Evolutionary conservation across 202 grass and related monocot species (phyloP), one percentile per base, ranked within the genome.

Genomic region (Panicum hallii): DNA sequence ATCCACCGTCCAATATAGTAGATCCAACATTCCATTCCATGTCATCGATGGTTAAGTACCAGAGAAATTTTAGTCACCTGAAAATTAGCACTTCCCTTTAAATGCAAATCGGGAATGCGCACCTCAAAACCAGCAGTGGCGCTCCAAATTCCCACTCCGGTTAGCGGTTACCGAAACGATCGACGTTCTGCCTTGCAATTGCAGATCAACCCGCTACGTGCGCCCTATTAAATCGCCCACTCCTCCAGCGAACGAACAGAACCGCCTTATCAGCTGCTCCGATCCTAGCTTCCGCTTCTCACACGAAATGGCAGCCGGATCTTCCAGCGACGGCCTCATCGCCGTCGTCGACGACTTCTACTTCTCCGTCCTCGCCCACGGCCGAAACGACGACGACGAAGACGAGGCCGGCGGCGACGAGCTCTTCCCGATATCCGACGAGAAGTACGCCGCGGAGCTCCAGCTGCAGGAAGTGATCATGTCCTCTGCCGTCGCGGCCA

Each of bases 401-500:
- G 78, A 41, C 66, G 86, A 77, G 61, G 40, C 50, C 16, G 63
- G 6, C 41, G 82, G 82, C 32, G 82, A 72, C 20, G 88, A 88
- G 22, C 75, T 93, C 19, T 88, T 91, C 64, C 91, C 91, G 38
- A 97, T 93, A 49, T 90, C 89, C 1, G 91, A 93, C 70, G 91
- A 97, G 71, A 93, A 91, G 73, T 91, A 94, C 67, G 87, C 91
- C 56, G 5, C 15, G 14, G 91, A 90, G 78, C 94, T 93, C 53
- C 91, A 93, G 75, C 53, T 97, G 3, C 91, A 93, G 54, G 91
- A 97, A 68, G 94, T 93, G 42, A 82, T 93, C 52, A 61, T 93
- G 79, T 90, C 89, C 34, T 66, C 84, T 16, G 46, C 66, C 42
- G 34, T 76, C 7, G 86, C 48, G 3, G 53, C 62, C 43, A 63